Percentiles rank a stretch among this genome's conserved stretches.
Conservation (phyloP, 2,329 filamentous ascomycete species). For the Trichoderma aggressivum region DNA sequence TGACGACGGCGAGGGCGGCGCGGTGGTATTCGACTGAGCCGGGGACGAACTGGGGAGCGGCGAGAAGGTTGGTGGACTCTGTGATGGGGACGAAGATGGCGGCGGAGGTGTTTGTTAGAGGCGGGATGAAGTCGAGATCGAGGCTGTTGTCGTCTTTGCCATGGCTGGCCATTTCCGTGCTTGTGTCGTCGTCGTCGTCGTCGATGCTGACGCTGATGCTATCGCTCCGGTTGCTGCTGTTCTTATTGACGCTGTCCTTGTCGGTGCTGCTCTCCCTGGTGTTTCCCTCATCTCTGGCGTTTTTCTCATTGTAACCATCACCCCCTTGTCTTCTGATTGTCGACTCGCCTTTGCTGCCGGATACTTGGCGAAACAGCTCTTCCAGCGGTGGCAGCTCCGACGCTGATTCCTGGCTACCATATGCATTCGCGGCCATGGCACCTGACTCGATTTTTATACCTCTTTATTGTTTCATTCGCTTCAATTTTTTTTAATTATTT, state of each 20-base stretch:
- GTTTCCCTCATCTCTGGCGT: neutral
- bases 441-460: neutral
- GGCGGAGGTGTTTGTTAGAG: constrained; percentile 26
- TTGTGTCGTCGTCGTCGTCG: neutral
- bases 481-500: neutral
- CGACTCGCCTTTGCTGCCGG: neutral
- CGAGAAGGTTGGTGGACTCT: constrained; percentile 25
- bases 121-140: constrained; percentile 14
- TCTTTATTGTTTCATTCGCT: neutral
- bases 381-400: neutral
- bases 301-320: neutral
- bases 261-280: neutral
- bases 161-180: neutral
- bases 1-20: constrained; percentile 23
- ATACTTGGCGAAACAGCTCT: neutral
- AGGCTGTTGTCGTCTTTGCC: neutral
- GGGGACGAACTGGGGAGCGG: constrained; percentile 20
- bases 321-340: neutral
- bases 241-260: neutral
- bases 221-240: neutral
- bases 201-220: neutral
- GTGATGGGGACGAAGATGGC: constrained; percentile 37
- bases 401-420: neutral
- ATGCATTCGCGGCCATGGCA: neutral
- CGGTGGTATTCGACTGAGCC: constrained; percentile 22